A percentile compares a stretch with the other conserved stretches of the same genome.
Evolutionary conservation across 257 asterid species (phyloP).

Genomic region (Fraxinus quadrangulata): DNA sequence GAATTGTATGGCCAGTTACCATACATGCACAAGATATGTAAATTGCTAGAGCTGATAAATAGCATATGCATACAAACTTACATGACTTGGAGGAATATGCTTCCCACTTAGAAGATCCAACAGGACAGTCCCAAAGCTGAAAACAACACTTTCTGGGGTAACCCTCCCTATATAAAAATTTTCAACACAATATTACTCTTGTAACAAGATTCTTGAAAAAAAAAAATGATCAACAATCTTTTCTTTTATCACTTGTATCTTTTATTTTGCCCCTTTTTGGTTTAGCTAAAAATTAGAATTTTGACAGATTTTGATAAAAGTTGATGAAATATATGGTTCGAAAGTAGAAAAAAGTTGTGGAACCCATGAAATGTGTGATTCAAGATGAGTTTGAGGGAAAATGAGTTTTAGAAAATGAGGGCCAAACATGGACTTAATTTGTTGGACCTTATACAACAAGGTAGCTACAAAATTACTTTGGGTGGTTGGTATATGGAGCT

Average conservation of each 20-base stretch:
- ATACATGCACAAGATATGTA: constrained; percentile 20
- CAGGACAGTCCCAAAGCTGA: constrained; percentile 97
- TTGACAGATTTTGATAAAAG: too few species aligned
- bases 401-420: too few species aligned
- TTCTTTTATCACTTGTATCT: neutral
- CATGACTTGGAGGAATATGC: constrained; percentile 98
- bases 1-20: neutral
- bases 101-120: constrained; percentile 99
- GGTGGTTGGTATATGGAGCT: neutral
- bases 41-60: constrained; percentile 19
- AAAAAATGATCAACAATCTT: neutral
- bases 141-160: constrained; percentile 94
- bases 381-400: too few species aligned
- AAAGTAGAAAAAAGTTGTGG: too few species aligned
- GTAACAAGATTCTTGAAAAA: neutral
- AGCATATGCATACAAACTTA: constrained; percentile 39
- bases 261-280: neutral
- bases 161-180: constrained; percentile 80
- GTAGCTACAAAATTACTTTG: neutral
- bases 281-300: too few species aligned
- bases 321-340: too few species aligned
- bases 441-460: neutral
- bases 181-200: constrained; percentile 15
- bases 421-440: neutral
- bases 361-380: too few species aligned